Evolutionary conservation across 345 rosid species (phyloP).

Genomic region (Aquilaria sinensis): DNA sequence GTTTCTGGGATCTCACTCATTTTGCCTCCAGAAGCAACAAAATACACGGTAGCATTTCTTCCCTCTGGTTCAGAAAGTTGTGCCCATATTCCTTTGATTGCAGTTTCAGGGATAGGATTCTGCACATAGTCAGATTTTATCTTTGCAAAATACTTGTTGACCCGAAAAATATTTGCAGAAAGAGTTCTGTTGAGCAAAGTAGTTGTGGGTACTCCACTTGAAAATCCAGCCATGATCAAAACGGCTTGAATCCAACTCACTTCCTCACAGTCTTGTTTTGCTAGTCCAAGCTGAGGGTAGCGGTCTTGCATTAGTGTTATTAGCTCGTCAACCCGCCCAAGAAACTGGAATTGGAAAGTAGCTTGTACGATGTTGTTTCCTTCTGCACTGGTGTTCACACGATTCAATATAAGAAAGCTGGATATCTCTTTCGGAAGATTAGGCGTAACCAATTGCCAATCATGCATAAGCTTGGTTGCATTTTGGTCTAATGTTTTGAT

Average conservation of each 20-base stretch:
- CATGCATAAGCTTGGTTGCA: neutral
- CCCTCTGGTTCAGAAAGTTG: neutral
- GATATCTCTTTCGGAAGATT: neutral
- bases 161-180: no score
- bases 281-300: neutral
- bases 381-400: neutral
- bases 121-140: constrained; percentile 3
- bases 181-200: neutral
- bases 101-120: neutral
- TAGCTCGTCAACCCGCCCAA: neutral
- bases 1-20: neutral
- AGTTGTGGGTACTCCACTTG: neutral
- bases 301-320: neutral
- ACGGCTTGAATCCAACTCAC: neutral
- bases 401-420: neutral
- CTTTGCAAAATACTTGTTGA: neutral
- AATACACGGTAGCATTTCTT: neutral
- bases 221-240: neutral
- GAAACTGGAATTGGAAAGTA: neutral
- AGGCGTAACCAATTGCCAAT: neutral
- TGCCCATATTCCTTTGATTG: neutral
- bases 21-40: neutral
- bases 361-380: neutral
- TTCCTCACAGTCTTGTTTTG: neutral
- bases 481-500: neutral